A percentile compares a stretch with the other conserved stretches of the same genome.
These are phyloP conservation scores for Dipodascus albidus DNA, from an alignment of 805 yeast genomes.

Conservation along the genomic window DNA sequence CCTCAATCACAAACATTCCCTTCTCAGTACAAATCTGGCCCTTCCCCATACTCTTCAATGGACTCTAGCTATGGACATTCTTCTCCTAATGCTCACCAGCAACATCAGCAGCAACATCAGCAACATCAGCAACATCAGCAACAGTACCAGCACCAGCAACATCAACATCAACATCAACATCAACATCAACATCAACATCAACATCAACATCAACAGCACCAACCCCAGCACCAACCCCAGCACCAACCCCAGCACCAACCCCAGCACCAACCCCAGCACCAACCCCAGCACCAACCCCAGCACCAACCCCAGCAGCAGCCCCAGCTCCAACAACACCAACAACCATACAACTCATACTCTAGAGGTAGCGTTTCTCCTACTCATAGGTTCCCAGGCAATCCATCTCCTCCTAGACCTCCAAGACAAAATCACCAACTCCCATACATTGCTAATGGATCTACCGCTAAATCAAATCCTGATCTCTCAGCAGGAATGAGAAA, in stretches of 20 bases:
- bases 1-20: neutral
- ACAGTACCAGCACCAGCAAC: conserved; percentile 6
- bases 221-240: conserved; percentile 5
- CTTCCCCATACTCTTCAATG: no score
- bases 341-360: neutral
- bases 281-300: conserved; percentile 5
- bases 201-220: conserved; percentile 2
- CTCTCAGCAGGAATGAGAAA: conserved; percentile 1
- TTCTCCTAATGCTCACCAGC: no score
- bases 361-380: neutral
- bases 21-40: no score
- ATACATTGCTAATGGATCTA: neutral
- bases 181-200: conserved; percentile 7
- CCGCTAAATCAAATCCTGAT: neutral
- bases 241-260: conserved; percentile 2
- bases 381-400: neutral
- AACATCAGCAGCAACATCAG: conserved; percentile 4
- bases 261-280: conserved; percentile 7
- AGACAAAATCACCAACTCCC: neutral
- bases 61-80: no score
- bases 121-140: no score
- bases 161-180: conserved; percentile 6
- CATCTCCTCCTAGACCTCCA: neutral
- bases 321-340: conserved; percentile 1
- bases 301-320: no score